These are phyloP conservation scores for Saksenaea vasiformis DNA, from an alignment of 371 early-diverging fungal species.

Conservation along the genomic window DNA sequence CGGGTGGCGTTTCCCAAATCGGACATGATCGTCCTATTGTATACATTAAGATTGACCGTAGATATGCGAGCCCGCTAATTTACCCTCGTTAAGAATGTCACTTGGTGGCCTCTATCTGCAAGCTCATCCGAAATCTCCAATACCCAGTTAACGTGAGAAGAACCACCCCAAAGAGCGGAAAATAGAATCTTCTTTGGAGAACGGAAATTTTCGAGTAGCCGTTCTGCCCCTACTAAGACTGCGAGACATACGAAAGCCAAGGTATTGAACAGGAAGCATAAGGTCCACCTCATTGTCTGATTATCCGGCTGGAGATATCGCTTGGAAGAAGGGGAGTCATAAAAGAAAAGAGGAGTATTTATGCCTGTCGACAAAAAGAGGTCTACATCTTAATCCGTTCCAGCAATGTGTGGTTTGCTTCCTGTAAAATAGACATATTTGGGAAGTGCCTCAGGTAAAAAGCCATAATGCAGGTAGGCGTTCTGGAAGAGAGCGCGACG, in stretches of 20 bases:
- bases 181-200: slow-evolving; percentile 11
- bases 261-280: not conserved
- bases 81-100: slow-evolving; percentile 10
- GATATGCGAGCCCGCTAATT: not conserved
- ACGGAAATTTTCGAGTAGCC: not conserved
- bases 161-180: slow-evolving; percentile 3
- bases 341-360: too few species aligned
- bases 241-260: not conserved
- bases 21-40: slow-evolving; percentile 20
- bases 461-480: too few species aligned
- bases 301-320: not conserved
- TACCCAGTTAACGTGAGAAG: slow-evolving; percentile 14
- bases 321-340: too few species aligned
- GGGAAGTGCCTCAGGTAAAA: too few species aligned
- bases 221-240: not conserved
- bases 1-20: slow-evolving; percentile 17
- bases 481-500: too few species aligned
- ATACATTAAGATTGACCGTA: not conserved
- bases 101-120: slow-evolving; percentile 7
- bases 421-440: too few species aligned
- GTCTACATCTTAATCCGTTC: too few species aligned
- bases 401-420: too few species aligned
- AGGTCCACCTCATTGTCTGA: not conserved
- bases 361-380: too few species aligned
- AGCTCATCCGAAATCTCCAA: slow-evolving; percentile 8